phyloP scores from a whole-genome alignment of 2,329 filamentous ascomycete genomes.

The Sclerotinia minor region DNA sequence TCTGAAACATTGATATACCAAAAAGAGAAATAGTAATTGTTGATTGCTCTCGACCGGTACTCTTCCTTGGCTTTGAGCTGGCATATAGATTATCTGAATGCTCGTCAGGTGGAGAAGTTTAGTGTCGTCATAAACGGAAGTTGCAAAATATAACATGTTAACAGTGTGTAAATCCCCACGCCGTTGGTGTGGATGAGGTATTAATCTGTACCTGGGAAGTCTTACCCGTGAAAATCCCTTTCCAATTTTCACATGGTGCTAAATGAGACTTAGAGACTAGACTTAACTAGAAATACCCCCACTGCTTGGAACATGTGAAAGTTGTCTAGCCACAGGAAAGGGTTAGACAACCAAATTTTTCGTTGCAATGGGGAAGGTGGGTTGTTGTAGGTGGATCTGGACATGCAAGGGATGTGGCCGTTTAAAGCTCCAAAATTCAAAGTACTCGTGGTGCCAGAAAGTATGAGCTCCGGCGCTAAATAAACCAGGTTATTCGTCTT shows the following conservation, averaged over 20 bases:
- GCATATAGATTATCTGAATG: neutral
- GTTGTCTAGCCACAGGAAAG: neutral
- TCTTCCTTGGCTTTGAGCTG: neutral
- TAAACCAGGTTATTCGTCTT: too few relatives aligned
- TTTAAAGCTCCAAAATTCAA: neutral
- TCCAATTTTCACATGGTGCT: conserved; percentile 8
- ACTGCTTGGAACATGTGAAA: conserved; percentile 1
- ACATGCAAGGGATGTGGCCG: neutral
- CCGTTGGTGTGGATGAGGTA: neutral
- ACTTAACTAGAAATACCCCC: neutral
- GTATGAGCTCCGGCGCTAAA: too few relatives aligned
- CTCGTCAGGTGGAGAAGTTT: neutral
- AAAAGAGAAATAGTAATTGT: neutral
- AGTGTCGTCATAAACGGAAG: neutral
- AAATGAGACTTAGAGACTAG: neutral
- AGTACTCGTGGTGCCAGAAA: too few relatives aligned
- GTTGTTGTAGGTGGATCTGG: neutral
- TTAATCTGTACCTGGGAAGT: neutral
- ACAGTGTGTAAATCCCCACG: neutral
- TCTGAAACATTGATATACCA: neutral
- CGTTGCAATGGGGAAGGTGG: conserved; percentile 5
- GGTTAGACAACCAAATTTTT: neutral
- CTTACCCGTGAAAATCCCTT: neutral
- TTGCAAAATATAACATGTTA: neutral
- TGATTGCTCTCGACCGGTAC: neutral